phyloP scores from a whole-genome alignment of 345 rosid species.

The Linum tenue region DNA sequence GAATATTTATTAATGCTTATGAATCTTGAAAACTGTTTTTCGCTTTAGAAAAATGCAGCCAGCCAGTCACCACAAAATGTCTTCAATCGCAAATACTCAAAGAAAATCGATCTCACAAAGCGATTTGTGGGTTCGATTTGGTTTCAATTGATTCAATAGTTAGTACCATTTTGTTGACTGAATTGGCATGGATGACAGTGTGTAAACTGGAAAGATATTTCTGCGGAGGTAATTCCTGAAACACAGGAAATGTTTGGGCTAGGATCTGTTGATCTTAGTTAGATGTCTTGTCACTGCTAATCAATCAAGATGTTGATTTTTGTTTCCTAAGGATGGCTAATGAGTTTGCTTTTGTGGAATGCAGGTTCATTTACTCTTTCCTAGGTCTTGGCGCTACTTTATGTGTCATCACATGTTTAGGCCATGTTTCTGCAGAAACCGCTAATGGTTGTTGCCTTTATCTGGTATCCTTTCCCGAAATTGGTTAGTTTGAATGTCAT shows the following conservation, averaged over 20 bases:
- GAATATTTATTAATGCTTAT: background rate
- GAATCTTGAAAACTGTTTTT: too few relatives aligned
- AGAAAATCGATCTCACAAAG: background rate
- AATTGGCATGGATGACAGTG: too few relatives aligned
- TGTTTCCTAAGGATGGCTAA: background rate
- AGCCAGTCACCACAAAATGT: too few relatives aligned
- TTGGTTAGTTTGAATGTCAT: background rate
- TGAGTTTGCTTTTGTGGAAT: constrained; percentile 14
- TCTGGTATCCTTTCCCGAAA: constrained; percentile 40
- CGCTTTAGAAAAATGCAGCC: too few relatives aligned
- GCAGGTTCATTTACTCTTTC: constrained; percentile 74
- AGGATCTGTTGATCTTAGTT: background rate
- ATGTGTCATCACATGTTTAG: constrained; percentile 62
- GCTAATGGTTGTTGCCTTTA: constrained; percentile 80
- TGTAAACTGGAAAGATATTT: too few relatives aligned
- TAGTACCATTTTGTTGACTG: background rate
- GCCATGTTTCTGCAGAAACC: constrained; percentile 85
- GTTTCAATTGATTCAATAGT: background rate
- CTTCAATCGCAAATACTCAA: too few relatives aligned
- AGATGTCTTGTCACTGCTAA: too few relatives aligned
- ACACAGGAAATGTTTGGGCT: too few relatives aligned
- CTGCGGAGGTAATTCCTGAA: too few relatives aligned
- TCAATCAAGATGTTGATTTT: too few relatives aligned
- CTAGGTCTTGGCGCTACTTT: constrained; percentile 59
- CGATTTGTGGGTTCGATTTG: background rate